phyloP scores from a whole-genome alignment of 148 eudicot genomes.

The Rhododendron ferrugineum region DNA sequence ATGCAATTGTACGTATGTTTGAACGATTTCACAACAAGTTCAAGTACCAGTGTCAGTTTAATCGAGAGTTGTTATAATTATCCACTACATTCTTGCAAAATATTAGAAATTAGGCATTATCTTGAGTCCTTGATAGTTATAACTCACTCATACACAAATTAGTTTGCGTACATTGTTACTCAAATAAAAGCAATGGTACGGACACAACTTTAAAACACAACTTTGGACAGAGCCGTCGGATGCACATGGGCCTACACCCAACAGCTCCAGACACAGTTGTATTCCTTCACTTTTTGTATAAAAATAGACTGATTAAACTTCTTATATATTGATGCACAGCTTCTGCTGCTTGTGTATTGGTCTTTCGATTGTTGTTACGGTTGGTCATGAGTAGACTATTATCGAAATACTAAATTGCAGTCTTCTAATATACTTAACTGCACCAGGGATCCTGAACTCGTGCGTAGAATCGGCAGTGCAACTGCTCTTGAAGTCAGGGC shows the following conservation, averaged over 20 bases:
- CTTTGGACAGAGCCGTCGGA: no score
- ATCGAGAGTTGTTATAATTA: not conserved
- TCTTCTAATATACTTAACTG: not conserved
- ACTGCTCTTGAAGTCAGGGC: slow-evolving; percentile 87
- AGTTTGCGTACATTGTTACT: not conserved
- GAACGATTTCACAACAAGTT: not conserved
- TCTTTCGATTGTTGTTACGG: not conserved
- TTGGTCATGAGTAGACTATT: not conserved
- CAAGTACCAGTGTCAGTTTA: not conserved
- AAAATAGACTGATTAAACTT: not conserved
- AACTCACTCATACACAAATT: not conserved
- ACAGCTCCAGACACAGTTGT: no score
- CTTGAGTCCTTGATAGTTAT: no score
- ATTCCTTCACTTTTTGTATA: no score
- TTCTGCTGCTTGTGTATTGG: not conserved
- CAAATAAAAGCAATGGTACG: no score
- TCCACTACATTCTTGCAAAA: not conserved
- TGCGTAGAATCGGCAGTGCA: slow-evolving; percentile 64
- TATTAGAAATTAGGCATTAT: not conserved
- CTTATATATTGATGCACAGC: no score
- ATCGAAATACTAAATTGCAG: not conserved
- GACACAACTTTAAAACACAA: no score
- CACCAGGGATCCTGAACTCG: slow-evolving; percentile 59
- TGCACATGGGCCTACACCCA: no score
- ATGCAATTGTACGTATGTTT: not conserved